Conservation (phyloP, 2,329 filamentous ascomycete genomes). For the Colletotrichum liriopes region DNA sequence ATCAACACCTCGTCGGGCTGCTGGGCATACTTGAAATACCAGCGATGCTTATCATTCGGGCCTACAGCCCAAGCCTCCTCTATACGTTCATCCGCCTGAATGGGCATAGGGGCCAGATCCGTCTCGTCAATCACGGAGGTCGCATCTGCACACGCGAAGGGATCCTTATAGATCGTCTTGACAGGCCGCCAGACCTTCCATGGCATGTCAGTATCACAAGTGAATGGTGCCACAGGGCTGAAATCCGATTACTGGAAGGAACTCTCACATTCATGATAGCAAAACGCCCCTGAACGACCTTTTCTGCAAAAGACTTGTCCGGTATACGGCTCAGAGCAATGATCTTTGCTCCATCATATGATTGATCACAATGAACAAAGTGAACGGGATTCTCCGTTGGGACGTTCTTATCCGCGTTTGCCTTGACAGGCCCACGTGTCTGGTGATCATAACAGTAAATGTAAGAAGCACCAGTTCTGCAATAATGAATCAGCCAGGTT, state of each 20-base stretch:
- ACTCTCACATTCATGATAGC: slow-evolving; percentile 44
- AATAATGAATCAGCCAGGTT: not conserved
- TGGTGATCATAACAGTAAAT: slow-evolving; percentile 11
- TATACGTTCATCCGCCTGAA: slow-evolving; percentile 51
- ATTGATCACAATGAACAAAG: slow-evolving; percentile 70
- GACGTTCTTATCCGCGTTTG: slow-evolving; percentile 76
- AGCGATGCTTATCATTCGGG: slow-evolving; percentile 57
- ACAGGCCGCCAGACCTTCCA: slow-evolving; percentile 61
- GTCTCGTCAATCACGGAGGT: slow-evolving; percentile 52
- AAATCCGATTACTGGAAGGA: no score
- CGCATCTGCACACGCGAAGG: slow-evolving; percentile 57
- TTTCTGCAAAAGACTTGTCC: not conserved
- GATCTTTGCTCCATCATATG: slow-evolving; percentile 59
- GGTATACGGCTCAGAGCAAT: slow-evolving; percentile 6
- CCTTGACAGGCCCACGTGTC: slow-evolving; percentile 51
- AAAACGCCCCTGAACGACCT: not conserved
- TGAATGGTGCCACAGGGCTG: not conserved
- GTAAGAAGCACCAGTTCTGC: slow-evolving; percentile 47
- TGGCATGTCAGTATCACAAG: not conserved
- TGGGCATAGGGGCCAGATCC: slow-evolving; percentile 54
- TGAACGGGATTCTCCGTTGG: slow-evolving; percentile 61
- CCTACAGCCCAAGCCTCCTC: slow-evolving; percentile 56
- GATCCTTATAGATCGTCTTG: slow-evolving; percentile 60
- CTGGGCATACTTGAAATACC: slow-evolving; percentile 68
- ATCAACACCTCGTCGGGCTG: slow-evolving; percentile 68